Base-by-base conservation (phyloP, 352 stramenopile species). In the Phytopythium mirpurense region DNA sequence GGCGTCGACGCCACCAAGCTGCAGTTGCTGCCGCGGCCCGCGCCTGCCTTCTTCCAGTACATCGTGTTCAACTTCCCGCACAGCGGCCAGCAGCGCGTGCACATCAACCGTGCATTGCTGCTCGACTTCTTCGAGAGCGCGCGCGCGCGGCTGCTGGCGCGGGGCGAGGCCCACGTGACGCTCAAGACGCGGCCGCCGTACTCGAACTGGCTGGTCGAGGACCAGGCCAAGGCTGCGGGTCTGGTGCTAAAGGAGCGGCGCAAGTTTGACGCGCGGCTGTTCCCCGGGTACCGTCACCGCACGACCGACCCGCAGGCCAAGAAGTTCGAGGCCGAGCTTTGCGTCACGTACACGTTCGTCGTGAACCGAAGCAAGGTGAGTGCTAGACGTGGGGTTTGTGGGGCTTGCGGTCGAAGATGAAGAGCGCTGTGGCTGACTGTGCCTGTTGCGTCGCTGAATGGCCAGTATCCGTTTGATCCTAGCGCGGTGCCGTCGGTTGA, bases 41-140 rank as follows among this genome's bases (percentile, higher is more conserved):
- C 41, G 21, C 71, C 78, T 0, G 32, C 60, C 21, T 80, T 84
- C 26, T 95, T 95, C 60, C 70, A 88, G 51, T 89, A 76, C 60
- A 87, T 95, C 42, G 70, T 96, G 44, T 95, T 95, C 62, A 95
- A 95, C 61, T 96, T 96, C 59, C 86, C 86, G 9, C 86, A 96
- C 62, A 95, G 73, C 23, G 86, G 86, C 15, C 67, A 93, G 62
- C 85, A 96, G 48, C 82, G 86, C 43, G 86, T 96, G 46, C 86
- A 96, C 56, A 74, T 94, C 40, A 96, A 96, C 42, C 73, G 86
- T 48, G 78, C 69, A 18, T 43, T 96, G 58, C 59, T 96, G 19
- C 56, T 74, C 12, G 72, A 93, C 51, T 96, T 96, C 51, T 96
- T 96, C 36, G 78, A 84, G 56, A 93, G 80, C 57, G 86, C 82